Evolutionary conservation across 2,329 filamentous ascomycete genomes (phyloP).

Genomic region (Aphanocladium album): DNA sequence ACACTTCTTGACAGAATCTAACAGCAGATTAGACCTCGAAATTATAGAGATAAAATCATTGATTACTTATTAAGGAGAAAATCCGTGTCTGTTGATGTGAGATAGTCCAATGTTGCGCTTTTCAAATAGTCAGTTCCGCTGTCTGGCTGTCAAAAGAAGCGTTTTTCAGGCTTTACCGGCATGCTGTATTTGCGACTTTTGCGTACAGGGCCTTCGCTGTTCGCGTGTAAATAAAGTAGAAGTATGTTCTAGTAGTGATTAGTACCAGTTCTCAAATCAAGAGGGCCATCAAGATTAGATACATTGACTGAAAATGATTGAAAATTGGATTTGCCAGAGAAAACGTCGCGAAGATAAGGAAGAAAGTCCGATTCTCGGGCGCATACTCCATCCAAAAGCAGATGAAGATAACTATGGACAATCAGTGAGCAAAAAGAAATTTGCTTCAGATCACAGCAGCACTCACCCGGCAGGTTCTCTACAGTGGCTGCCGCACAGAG

Average conservation of each 20-base stretch:
- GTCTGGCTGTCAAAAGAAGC: background rate
- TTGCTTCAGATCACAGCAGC: too few species aligned
- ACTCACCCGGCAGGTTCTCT: too few species aligned
- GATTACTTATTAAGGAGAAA: background rate
- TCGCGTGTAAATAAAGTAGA: background rate
- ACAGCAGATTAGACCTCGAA: background rate
- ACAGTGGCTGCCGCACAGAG: too few species aligned
- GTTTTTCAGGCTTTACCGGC: conserved; percentile 17
- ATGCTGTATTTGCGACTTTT: conserved; percentile 26
- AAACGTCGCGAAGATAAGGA: background rate
- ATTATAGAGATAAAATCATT: background rate
- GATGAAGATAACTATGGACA: too few species aligned
- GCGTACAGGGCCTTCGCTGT: background rate
- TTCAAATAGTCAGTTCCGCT: background rate
- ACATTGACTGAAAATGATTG: background rate
- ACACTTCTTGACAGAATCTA: background rate
- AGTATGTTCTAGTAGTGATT: background rate
- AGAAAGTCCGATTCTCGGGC: too few species aligned
- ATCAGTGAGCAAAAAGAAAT: too few species aligned
- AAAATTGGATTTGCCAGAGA: background rate
- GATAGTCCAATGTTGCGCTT: background rate
- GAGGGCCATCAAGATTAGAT: background rate
- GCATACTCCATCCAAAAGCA: too few species aligned
- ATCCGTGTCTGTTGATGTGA: background rate
- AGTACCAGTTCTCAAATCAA: background rate